A percentile compares a stretch with the other conserved stretches of the same genome.
These are phyloP conservation scores for Carex cristatella DNA, from an alignment of 176 grass and related monocot genomes.

Conservation along the genomic window DNA sequence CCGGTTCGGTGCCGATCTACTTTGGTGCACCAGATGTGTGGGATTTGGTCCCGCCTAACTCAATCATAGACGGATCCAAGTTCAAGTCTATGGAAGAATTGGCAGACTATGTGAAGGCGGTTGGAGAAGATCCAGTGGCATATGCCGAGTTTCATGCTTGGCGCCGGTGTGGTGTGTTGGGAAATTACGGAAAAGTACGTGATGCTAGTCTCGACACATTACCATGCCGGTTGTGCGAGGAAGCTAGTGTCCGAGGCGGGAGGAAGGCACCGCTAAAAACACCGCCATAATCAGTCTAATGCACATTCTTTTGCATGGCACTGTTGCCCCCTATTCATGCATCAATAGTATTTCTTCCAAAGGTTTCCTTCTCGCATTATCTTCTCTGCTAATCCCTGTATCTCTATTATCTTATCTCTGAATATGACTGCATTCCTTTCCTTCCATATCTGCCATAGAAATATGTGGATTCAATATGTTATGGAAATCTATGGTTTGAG, in stretches of 20 bases:
- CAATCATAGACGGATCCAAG: constrained; percentile 31
- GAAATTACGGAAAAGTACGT: constrained; percentile 32
- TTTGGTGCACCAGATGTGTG: constrained; percentile 34
- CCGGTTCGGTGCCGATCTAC: constrained; percentile 41
- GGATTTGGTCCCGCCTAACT: constrained; percentile 42
- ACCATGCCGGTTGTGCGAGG: constrained; percentile 44
- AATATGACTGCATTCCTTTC: too few species aligned
- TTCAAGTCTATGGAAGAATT: constrained; percentile 37
- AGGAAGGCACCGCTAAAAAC: constrained; percentile 19
- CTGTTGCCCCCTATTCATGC: too few species aligned
- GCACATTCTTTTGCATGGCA: neutral
- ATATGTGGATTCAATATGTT: neutral
- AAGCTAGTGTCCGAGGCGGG: constrained; percentile 32
- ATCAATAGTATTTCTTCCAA: too few species aligned
- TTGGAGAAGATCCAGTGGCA: constrained; percentile 41
- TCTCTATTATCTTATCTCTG: too few species aligned
- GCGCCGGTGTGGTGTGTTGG: constrained; percentile 47
- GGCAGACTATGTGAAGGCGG: constrained; percentile 28
- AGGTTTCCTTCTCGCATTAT: too few species aligned
- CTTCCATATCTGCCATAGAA: neutral
- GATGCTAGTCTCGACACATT: constrained; percentile 39
- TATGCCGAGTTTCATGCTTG: constrained; percentile 53
- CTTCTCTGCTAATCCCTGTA: too few species aligned
- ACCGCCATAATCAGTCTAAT: neutral
- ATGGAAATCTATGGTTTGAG: neutral